A percentile compares a stretch with the other conserved stretches of the same genome.
These are phyloP conservation scores for Trametes versicolor DNA, from an alignment of 1,284 basidiomycete genomes.

Conservation along the genomic window DNA sequence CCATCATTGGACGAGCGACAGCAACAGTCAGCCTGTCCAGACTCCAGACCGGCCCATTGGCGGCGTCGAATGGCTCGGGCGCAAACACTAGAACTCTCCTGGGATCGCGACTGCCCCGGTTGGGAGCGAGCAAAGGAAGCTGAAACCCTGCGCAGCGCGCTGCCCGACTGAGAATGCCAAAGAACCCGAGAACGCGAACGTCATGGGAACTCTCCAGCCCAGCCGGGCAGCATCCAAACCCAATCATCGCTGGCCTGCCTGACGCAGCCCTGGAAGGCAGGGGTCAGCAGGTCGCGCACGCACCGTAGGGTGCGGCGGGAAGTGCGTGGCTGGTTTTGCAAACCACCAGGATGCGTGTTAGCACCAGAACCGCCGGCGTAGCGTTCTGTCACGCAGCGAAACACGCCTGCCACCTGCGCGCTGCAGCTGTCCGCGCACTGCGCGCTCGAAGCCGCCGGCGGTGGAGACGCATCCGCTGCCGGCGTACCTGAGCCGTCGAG, in stretches of 20 bases:
- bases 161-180: background rate
- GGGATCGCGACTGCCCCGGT: background rate
- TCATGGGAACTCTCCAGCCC: constrained; percentile 6
- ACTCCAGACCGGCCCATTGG: background rate
- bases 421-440: background rate
- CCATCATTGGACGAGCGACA: background rate
- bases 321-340: background rate
- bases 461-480: background rate
- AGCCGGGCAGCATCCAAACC: background rate
- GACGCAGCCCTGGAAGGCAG: constrained; percentile 12
- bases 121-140: background rate
- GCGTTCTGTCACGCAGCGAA: constrained; percentile 10
- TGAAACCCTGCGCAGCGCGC: background rate
- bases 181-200: constrained; percentile 8
- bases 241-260: constrained; percentile 8
- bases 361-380: constrained; percentile 4
- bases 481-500: constrained; percentile 21
- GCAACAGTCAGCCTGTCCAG: background rate
- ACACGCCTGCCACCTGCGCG: background rate
- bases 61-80: background rate
- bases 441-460: background rate
- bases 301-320: background rate
- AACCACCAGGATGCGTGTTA: background rate
- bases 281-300: constrained; percentile 19
- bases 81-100: background rate